Conservation (phyloP, 106 monocot genomes). For the Triglochin maritima region DNA sequence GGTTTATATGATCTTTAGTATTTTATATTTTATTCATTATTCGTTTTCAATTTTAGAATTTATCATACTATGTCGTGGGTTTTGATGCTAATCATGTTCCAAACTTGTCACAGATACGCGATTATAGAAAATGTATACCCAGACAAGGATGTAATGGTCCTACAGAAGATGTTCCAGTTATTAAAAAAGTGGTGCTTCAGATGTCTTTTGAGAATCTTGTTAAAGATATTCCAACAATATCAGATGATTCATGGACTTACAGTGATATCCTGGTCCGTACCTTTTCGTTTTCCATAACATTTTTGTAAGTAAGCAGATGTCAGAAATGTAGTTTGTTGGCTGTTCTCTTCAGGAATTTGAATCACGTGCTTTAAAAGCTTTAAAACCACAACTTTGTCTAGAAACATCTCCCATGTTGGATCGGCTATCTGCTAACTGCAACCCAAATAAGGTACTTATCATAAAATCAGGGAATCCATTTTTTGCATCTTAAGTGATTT, state of each 20-base stretch:
- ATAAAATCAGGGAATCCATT: neutral
- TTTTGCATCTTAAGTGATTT: neutral
- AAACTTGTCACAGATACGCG: conserved; percentile 49
- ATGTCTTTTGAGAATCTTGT: conserved; percentile 94
- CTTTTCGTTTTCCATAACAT: neutral
- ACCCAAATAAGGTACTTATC: conserved; percentile 40
- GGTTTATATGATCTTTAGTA: too few species aligned
- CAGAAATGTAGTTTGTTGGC: neutral
- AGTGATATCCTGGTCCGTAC: conserved; percentile 66
- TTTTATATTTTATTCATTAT: too few species aligned
- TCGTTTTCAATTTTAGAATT: too few species aligned
- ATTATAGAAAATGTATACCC: conserved; percentile 58
- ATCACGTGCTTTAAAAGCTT: conserved; percentile 66
- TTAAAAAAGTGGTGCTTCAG: conserved; percentile 64
- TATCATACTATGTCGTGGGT: too few species aligned
- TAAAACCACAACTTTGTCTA: conserved; percentile 69
- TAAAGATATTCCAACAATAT: conserved; percentile 68
- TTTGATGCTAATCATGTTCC: too few species aligned
- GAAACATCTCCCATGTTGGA: conserved; percentile 67
- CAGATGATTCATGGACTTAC: conserved; percentile 97
- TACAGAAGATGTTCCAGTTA: conserved; percentile 18
- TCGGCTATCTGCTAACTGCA: conserved; percentile 46
- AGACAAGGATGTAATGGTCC: conserved; percentile 31
- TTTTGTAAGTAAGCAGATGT: neutral
- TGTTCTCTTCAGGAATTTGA: conserved; percentile 63